Evolutionary conservation across 495 filamentous ascomycete genomes (phyloP).

Genomic region (Lepidopterella palustris): DNA sequence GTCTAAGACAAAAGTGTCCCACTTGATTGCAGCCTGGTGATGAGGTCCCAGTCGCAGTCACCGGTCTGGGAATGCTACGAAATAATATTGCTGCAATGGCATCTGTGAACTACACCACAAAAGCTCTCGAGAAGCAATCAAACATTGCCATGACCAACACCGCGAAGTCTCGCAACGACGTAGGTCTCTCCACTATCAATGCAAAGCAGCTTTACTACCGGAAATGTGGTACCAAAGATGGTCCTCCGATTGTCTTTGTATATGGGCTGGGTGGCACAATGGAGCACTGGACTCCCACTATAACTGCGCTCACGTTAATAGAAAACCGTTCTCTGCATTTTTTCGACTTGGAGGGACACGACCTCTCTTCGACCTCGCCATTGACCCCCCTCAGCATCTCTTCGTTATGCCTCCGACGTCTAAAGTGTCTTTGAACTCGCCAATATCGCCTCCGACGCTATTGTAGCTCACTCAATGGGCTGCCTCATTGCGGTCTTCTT

Average conservation of each 20-base stretch:
- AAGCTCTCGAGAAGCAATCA: slow-evolving; percentile 3
- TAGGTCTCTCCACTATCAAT: slow-evolving; percentile 41
- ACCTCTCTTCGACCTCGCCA: slow-evolving; percentile 43
- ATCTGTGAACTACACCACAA: slow-evolving; percentile 25
- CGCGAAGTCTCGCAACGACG: slow-evolving; percentile 27
- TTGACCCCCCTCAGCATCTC: slow-evolving; percentile 37
- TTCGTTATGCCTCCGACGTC: slow-evolving; percentile 43
- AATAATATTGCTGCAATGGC: slow-evolving; percentile 40
- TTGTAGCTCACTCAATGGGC: slow-evolving; percentile 46
- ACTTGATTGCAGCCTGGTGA: slow-evolving; percentile 44
- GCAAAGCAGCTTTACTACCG: slow-evolving; percentile 41
- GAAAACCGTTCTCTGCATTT: slow-evolving; percentile 35
- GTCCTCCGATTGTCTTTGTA: slow-evolving; percentile 41
- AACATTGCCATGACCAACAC: slow-evolving; percentile 27
- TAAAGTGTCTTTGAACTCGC: slow-evolving; percentile 34
- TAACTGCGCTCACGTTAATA: slow-evolving; percentile 28
- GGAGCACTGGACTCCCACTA: slow-evolving; percentile 41
- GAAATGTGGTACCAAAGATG: slow-evolving; percentile 25
- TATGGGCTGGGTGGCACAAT: slow-evolving; percentile 46
- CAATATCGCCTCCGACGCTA: slow-evolving; percentile 25
- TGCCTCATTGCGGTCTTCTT: slow-evolving; percentile 43
- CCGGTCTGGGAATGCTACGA: slow-evolving; percentile 42
- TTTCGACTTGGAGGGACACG: slow-evolving; percentile 52
- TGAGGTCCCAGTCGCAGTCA: slow-evolving; percentile 38
- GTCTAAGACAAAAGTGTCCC: slow-evolving; percentile 45